Conservation (phyloP, 164 flowering plant species). For the Stephania japonica region DNA sequence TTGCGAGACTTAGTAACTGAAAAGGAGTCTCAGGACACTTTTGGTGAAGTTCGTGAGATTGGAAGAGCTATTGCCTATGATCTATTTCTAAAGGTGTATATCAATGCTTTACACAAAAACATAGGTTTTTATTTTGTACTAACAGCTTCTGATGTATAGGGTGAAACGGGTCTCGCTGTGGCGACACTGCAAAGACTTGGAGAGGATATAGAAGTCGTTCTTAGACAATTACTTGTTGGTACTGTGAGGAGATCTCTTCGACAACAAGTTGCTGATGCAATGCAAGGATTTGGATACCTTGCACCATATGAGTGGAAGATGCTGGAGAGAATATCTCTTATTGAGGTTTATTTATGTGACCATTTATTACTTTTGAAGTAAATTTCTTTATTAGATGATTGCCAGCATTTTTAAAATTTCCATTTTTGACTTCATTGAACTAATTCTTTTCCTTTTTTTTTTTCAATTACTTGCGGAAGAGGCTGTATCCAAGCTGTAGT, state of each 20-base stretch:
- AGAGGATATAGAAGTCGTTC: conserved; percentile 76
- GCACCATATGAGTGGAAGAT: conserved; percentile 62
- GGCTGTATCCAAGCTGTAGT: conserved; percentile 84
- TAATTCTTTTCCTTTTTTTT: conserved; percentile 16
- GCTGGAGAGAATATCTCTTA: conserved; percentile 61
- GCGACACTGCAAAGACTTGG: conserved; percentile 94
- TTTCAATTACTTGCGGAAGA: conserved; percentile 29
- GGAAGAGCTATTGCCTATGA: conserved; percentile 98
- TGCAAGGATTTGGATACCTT: conserved; percentile 60
- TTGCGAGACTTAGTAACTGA: conserved; percentile 37
- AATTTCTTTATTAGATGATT: conserved; percentile 8
- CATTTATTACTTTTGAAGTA: neutral
- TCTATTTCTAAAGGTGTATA: conserved; percentile 75
- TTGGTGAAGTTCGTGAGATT: conserved; percentile 76
- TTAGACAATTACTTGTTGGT: conserved; percentile 73
- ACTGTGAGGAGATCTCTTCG: conserved; percentile 82
- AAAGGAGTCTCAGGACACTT: conserved; percentile 64
- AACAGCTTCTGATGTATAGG: conserved; percentile 44
- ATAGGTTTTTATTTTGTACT: conserved; percentile 12
- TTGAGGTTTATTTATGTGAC: conserved; percentile 52
- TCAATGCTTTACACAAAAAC: conserved; percentile 1
- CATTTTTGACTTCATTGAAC: conserved; percentile 5
- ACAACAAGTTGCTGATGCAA: conserved; percentile 61
- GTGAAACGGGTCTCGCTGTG: conserved; percentile 78
- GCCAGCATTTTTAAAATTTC: neutral